Evolutionary conservation across 1,284 basidiomycete species (phyloP), one percentile per base, ranked within the genome.

Genomic region (Moniliophthora roreri): DNA sequence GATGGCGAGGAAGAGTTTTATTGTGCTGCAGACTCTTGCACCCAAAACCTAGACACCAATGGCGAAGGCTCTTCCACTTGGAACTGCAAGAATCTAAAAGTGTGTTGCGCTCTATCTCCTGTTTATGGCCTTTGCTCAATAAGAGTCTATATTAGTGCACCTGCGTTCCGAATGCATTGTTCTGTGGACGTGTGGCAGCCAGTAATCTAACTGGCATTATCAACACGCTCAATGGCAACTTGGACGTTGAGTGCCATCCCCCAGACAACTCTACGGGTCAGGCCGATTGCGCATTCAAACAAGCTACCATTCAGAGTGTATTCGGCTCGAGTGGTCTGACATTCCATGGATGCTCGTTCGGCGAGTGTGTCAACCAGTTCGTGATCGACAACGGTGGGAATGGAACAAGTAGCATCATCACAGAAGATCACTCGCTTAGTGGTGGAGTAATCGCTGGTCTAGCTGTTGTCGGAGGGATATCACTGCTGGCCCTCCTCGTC

Each of bases 371-470:
- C 15, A 70, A 80, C 7, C 91, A 95, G 66, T 80, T 76, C 52
- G 84, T 91, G 23, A 84, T 95, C 51, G 86, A 92, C 64, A 72
- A 68, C 1, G 65, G 73, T 48, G 81, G 85, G 59, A 72, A 74
- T 1, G 59, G 68, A 2, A 71, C 75, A 3, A 63, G 69, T 26
- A 65, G 71, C 0, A 62, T 71, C 0, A 50, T 62, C 1, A 54
- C 67, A 1, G 52, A 60, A 13, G 70, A 74, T 1, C 72, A 79
- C 82, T 16, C 80, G 69, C 80, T 95, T 2, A 80, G 84, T 51
- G 79, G 83, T 0, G 92, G 93, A 1, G 92, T 95, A 15, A 92
- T 95, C 54, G 93, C 89, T 32, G 93, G 93, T 13, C 71, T 96
- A 16, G 91, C 85, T 0, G 89, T 94, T 24, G 84, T 96, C 2